phyloP scores from a whole-genome alignment of 495 filamentous ascomycete genomes.

The Daldinia childiae region DNA sequence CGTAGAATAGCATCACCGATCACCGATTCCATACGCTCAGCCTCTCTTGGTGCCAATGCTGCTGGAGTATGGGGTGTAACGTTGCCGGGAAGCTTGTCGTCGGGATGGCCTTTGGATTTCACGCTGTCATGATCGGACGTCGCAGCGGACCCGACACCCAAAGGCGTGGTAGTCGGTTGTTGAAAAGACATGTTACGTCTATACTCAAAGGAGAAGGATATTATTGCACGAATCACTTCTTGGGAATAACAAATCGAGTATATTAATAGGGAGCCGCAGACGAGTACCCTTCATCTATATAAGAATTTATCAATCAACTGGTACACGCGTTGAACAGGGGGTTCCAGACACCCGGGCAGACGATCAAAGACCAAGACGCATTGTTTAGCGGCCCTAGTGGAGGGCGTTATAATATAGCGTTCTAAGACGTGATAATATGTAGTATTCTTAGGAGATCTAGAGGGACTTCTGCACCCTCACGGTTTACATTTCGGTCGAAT shows the following conservation, averaged over 20 bases:
- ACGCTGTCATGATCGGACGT: conserved; percentile 27
- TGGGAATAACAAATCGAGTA: conserved; percentile 1
- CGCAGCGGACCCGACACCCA: conserved; percentile 12
- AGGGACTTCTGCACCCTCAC: not conserved
- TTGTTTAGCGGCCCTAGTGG: not conserved
- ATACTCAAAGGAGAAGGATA: conserved; percentile 2
- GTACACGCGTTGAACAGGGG: not conserved
- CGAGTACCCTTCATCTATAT: conserved; percentile 7
- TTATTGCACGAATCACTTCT: conserved; percentile 9
- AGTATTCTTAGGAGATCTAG: not conserved
- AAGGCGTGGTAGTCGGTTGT: conserved; percentile 6
- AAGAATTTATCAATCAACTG: not conserved
- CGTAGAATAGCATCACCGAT: conserved; percentile 41
- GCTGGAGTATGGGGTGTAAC: conserved; percentile 12
- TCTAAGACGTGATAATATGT: not conserved
- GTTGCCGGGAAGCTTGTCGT: conserved; percentile 12
- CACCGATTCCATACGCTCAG: conserved; percentile 32
- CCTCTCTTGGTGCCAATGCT: conserved; percentile 30
- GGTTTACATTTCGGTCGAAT: not conserved
- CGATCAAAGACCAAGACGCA: not conserved
- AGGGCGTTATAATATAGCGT: conserved; percentile 1
- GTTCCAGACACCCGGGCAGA: not conserved
- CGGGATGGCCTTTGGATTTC: conserved; percentile 16
- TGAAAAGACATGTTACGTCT: conserved; percentile 35
- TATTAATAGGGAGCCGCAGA: not conserved